phyloP scores from a whole-genome alignment of 495 filamentous ascomycete species.

The Chaetomium cochliodes region DNA sequence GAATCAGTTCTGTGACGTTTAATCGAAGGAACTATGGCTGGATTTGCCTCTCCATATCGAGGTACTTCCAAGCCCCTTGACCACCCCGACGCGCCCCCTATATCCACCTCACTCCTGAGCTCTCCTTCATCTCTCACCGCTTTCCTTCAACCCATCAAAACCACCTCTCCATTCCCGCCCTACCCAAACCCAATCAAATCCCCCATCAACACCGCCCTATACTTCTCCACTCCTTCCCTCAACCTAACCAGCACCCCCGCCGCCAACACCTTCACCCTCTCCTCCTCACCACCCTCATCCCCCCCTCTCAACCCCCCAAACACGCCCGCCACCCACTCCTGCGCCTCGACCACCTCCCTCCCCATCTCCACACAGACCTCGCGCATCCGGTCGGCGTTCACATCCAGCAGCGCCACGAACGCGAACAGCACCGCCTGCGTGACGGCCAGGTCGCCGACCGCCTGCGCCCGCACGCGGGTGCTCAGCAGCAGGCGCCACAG shows the following conservation, averaged over 20 bases:
- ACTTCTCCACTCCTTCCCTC: constrained; percentile 77
- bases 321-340: constrained; percentile 48
- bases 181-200: constrained; percentile 51
- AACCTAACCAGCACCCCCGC: constrained; percentile 79
- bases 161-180: neutral
- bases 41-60: too few relatives aligned
- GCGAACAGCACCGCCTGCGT: constrained; percentile 73
- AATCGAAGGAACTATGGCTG: too few relatives aligned
- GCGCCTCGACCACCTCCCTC: constrained; percentile 55
- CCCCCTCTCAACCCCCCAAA: constrained; percentile 45
- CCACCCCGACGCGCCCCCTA: too few relatives aligned
- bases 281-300: constrained; percentile 55
- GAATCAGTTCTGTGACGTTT: too few relatives aligned
- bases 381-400: constrained; percentile 78
- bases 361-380: constrained; percentile 64
- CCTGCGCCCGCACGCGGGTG: constrained; percentile 38
- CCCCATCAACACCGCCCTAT: constrained; percentile 64
- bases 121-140: too few relatives aligned
- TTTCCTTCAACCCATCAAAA: neutral
- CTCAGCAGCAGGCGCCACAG: constrained; percentile 65
- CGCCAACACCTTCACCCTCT: constrained; percentile 66
- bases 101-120: too few relatives aligned
- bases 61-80: too few relatives aligned
- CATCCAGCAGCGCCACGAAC: constrained; percentile 75
- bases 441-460: constrained; percentile 58